Conservation (phyloP, 805 yeast genomes). For the Monosporozyma solicola region DNA sequence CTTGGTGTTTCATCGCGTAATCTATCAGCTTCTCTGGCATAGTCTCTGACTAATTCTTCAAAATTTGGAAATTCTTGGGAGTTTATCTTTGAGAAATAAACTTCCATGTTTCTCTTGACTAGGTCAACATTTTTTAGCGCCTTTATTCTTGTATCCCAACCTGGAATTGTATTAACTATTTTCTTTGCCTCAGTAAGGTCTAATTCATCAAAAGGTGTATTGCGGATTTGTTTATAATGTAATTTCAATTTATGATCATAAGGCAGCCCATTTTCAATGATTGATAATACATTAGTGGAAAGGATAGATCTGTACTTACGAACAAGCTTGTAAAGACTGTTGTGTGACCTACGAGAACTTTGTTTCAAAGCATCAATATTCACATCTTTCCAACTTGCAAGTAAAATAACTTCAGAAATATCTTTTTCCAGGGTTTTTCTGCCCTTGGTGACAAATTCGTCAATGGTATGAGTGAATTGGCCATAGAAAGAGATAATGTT, state of each 20-base stretch:
- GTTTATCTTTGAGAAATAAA: conserved; percentile 33
- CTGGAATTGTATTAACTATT: conserved; percentile 30
- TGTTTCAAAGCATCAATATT: conserved; percentile 89
- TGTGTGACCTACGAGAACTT: conserved; percentile 86
- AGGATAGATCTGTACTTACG: conserved; percentile 68
- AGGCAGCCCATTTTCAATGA: conserved; percentile 55
- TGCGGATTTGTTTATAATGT: conserved; percentile 3
- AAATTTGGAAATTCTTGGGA: conserved; percentile 39
- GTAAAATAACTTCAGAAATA: conserved; percentile 69
- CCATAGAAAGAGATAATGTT: conserved; percentile 49
- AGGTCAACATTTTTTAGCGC: conserved; percentile 43
- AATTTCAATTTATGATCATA: conserved; percentile 6
- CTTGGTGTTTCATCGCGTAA: conserved; percentile 73
- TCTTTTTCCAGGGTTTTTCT: conserved; percentile 64
- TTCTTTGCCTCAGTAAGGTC: conserved; percentile 10
- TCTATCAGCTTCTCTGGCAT: conserved; percentile 48
- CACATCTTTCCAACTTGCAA: conserved; percentile 97
- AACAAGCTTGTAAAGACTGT: conserved; percentile 70
- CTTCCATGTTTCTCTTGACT: conserved; percentile 49
- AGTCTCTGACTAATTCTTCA: conserved; percentile 44
- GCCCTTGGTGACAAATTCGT: conserved; percentile 35
- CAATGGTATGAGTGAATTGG: conserved; percentile 51
- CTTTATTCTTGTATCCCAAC: conserved; percentile 50
- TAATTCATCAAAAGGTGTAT: conserved; percentile 4
- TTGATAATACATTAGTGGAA: conserved; percentile 38